Evolutionary conservation across 768 basidiomycete genomes (phyloP), one percentile per base, ranked within the genome.

Genomic region (Mycena polygramma): DNA sequence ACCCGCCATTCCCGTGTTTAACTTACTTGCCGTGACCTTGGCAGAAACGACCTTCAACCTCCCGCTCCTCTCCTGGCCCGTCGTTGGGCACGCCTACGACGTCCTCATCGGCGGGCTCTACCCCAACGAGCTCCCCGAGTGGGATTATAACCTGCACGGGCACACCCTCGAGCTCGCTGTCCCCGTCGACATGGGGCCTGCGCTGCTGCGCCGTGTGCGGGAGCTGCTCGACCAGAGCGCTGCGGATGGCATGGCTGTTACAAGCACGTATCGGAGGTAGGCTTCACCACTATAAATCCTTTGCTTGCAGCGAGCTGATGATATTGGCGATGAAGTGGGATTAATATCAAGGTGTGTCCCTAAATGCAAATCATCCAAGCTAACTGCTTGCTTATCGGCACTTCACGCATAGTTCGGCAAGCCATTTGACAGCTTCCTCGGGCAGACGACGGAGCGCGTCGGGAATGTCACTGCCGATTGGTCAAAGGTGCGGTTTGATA

Each of bases 81-180:
- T 81, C 15, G 67, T 77, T 63, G 79, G 81, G 4, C 80, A 77
- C 58, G 79, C 80, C 2, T 81, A 80, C 73, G 80, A 82, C 64
- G 81, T 82, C n/a, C 78, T 83, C 46, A 82, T 82, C 53, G 80
- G 80, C 37, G 81, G 80, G 6, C 71, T 81, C 10, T 83, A 81
- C 63, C 81, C 82, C 6, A 73, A 76, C 37, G 71, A 73, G 52
- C 71, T 69, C 11, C 76, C 82, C 0, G 79, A 82, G 63, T 82
- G 82, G 81, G 80, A 81, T n/a, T 81, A 82, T 66, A 71, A 75
- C 41, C 66, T 83, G 51, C 79, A 80, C 64, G 81, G 77, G 37
- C 76, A 78, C 68, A 83, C 79, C 11, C 78, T 82, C 41, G 81
- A 82, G 68, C 64, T 83, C 11, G 80, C 82, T 0, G 79, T 79